Base-by-base conservation (phyloP, 2,329 filamentous ascomycete species). In the Aspergillus flavus region DNA sequence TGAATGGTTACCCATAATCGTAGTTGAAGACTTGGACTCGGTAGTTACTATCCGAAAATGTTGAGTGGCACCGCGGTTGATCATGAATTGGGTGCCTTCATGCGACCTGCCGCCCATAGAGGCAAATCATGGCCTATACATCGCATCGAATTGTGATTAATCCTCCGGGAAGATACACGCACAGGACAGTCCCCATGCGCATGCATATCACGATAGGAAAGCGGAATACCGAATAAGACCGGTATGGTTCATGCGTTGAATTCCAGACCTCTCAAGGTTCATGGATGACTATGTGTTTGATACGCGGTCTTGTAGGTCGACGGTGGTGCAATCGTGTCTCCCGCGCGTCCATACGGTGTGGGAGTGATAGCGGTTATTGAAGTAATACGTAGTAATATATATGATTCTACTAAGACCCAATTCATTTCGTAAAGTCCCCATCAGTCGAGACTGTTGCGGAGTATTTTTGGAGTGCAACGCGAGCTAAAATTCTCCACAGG, bases 71-170 rank as follows among this genome's bases (percentile, higher is more conserved):
- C 43, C 36, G 56, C 11, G n/a, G 50, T 34, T 50, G 43, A 21
- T 58, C 16, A 32, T 28, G 32, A 14, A n/a, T 52, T 11, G 45
- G 57, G 45, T 52, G 57, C 57, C 57, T 59, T 52, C 32, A 52
- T 59, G 57, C 57, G 45, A 52, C 57, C 57, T 39, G 45, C 57
- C 45, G 57, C 32, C 19, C n/a, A 26, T 26, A 36, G 32, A 26
- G n/a, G 52, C 52, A 39, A 36, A 55, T 39, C n/a, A 55, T 21
- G 52, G 32, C 23, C 52, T 55, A 55, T 55, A 55, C 32, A 52
- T 52, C 48, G 48, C 28, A 45, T 58, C 32, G 30, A 52, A 39
- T 59, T 59, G 57, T 52, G 57, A 59, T 50, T 52, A 59, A 59
- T 59, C 57, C 32, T 59, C 45, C 57, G 45, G 57, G 7, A 30